Evolutionary conservation across 2,329 filamentous ascomycete species (phyloP), one percentile per base, ranked within the genome.

Genomic region (Fusarium stilboides): DNA sequence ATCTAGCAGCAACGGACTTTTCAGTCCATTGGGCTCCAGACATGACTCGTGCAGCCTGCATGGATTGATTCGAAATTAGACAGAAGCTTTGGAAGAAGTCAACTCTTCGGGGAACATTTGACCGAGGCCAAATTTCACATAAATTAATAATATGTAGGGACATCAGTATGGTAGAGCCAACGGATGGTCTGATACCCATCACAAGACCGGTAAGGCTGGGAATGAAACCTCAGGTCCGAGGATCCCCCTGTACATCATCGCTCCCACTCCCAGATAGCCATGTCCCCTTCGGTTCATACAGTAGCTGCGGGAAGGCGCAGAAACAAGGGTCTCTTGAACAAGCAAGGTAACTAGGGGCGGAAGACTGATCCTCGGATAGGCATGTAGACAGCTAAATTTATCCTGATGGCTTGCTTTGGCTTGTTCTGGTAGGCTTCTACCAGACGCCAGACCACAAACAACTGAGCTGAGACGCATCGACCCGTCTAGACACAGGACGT

Each of bases 351-450:
- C 34, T 8, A 36, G 52, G 20, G 22, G n/a, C 44, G 28, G n/a
- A 24, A 9, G 20, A 39, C 43, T 47, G 17, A 19, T 45, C 34
- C 36, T 31, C 31, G 34, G 40, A 28, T 17, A 31, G 28, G 28
- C 28, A 34, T 28, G 40, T 28, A 33, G 40, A 39, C n/a, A 47
- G 55, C 65, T 68, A 68, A 62, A 50, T 49, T 66, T 69, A 69
- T 57, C 61, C 42, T 51, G 43, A 33, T 43, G 53, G 57, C 63
- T 52, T 57, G 49, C 15, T 10, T 17, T 2, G 45, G 15, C 39
- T 42, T 55, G 42, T 53, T 49, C 24, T 60, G 43, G 54, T 39
- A 49, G 31, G 37, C 47, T 54, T 54, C 49, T 42, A 49, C 36
- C 20, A 57, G 24, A 28, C 19, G 42, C 26, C 42, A 47, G 28